Conservation (phyloP, 306 rosid genomes). For the Cucurbita maxima region DNA sequence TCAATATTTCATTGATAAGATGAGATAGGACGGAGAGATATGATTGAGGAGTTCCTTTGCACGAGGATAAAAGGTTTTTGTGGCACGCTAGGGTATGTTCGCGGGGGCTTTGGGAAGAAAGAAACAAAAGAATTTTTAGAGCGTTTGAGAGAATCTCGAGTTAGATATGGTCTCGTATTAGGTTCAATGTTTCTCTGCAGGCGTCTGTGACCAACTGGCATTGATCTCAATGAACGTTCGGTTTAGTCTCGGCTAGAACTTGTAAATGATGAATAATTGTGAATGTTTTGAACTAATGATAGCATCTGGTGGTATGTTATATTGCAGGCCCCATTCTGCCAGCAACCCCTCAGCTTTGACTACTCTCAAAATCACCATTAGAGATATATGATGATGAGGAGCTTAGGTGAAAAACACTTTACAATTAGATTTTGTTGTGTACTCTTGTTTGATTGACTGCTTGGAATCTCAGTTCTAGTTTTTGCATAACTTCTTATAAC, state of each 20-base stretch:
- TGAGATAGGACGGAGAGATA: neutral
- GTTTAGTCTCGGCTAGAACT: too few relatives aligned
- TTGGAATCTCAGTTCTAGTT: conserved; percentile 5
- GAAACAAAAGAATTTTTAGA: too few relatives aligned
- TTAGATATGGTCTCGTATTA: neutral
- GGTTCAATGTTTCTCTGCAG: neutral
- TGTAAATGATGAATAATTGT: too few relatives aligned
- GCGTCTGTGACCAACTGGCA: neutral
- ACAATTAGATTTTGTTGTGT: conserved; percentile 13
- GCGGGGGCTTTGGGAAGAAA: too few relatives aligned
- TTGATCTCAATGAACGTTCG: too few relatives aligned
- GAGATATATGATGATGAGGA: neutral
- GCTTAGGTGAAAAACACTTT: conserved; percentile 15
- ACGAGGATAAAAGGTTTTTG: neutral
- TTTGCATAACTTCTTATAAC: neutral
- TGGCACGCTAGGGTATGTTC: too few relatives aligned
- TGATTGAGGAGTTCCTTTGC: neutral
- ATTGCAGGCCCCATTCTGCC: conserved; percentile 82
- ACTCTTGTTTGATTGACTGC: neutral
- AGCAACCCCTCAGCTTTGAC: conserved; percentile 82
- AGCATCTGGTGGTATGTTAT: neutral
- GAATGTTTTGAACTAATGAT: too few relatives aligned
- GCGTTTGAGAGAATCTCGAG: too few relatives aligned
- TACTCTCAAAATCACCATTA: conserved; percentile 69
- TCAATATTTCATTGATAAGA: neutral